Evolutionary conservation across 768 basidiomycete species (phyloP).

Genomic region (Leccinum barrowsii): DNA sequence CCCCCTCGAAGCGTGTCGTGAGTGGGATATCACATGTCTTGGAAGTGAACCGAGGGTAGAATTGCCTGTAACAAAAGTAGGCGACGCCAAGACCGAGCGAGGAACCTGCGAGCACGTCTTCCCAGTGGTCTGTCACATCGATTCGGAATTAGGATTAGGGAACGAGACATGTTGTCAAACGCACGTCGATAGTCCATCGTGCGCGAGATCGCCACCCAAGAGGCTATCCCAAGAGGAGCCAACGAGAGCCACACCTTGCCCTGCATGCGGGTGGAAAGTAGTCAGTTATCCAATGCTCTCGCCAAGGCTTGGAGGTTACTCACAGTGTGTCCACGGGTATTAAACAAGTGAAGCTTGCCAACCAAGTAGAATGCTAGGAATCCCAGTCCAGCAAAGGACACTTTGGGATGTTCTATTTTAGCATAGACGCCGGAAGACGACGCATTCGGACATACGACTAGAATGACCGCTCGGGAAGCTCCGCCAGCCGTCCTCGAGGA

Average conservation of each 20-base stretch:
- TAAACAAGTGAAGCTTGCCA: slow-evolving; percentile 89
- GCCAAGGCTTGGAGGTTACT: slow-evolving; percentile 16
- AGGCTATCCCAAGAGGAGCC: slow-evolving; percentile 69
- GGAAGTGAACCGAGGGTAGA: slow-evolving; percentile 66
- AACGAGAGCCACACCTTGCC: slow-evolving; percentile 81
- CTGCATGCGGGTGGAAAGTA: slow-evolving; percentile 23
- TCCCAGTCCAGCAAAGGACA: slow-evolving; percentile 89
- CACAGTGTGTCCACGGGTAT: slow-evolving; percentile 69
- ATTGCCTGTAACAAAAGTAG: slow-evolving; percentile 77
- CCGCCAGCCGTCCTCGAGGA: slow-evolving; percentile 79
- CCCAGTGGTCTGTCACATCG: slow-evolving; percentile 73
- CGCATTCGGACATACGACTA: slow-evolving; percentile 52
- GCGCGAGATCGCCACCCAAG: slow-evolving; percentile 74
- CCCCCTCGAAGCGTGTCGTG: slow-evolving; percentile 55
- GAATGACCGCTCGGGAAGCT: slow-evolving; percentile 93
- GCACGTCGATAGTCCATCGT: slow-evolving; percentile 90
- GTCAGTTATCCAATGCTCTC: neutral
- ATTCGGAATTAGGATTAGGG: neutral
- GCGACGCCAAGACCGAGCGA: slow-evolving; percentile 68
- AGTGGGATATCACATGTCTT: slow-evolving; percentile 62
- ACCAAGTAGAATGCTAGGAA: slow-evolving; percentile 86
- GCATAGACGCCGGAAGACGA: neutral
- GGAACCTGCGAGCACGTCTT: slow-evolving; percentile 81
- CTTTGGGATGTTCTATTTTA: slow-evolving; percentile 34
- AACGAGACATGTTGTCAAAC: slow-evolving; percentile 23